Percentiles rank a stretch among this genome's conserved stretches.
phyloP scores from a whole-genome alignment of 177 flowering plant genomes.

The Telopea speciosissima region DNA sequence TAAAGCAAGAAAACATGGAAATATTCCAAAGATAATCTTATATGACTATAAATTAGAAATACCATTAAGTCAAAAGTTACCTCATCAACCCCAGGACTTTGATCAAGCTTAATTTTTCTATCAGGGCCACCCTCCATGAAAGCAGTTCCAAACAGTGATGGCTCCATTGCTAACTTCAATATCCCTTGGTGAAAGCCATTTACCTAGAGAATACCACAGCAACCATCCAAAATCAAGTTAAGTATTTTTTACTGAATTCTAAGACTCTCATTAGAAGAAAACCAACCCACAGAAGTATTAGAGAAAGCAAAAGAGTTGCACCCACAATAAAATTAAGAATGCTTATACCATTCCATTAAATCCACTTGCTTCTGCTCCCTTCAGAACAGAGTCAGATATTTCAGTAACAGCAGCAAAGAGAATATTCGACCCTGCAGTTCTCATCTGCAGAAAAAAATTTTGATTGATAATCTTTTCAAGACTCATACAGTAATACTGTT shows the following conservation, averaged over 20 bases:
- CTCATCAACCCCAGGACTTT: constrained; percentile 86
- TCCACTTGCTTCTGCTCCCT: constrained; percentile 89
- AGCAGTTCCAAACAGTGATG: constrained; percentile 68
- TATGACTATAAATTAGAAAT: constrained; percentile 1
- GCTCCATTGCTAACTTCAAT: constrained; percentile 90
- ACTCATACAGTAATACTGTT: not conserved
- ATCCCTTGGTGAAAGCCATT: constrained; percentile 94
- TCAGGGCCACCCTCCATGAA: constrained; percentile 95
- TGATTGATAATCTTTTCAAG: constrained; percentile 2
- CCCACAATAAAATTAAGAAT: not conserved
- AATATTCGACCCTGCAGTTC: constrained; percentile 83
- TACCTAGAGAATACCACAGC: constrained; percentile 33
- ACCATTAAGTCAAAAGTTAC: constrained; percentile 26
- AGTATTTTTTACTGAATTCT: not conserved
- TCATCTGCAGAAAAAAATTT: constrained; percentile 41
- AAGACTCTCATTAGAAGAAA: not conserved
- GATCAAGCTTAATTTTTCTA: constrained; percentile 81
- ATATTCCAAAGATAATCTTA: not conserved
- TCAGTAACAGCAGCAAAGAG: constrained; percentile 86
- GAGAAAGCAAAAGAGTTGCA: constrained; percentile 1
- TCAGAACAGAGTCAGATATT: constrained; percentile 82
- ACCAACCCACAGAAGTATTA: not conserved
- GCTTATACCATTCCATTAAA: constrained; percentile 78
- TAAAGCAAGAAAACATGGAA: constrained; percentile 8
- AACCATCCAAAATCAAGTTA: constrained; percentile 2